phyloP scores from a whole-genome alignment of 2,329 filamentous ascomycete species.

The Scedosporium dehoogii region DNA sequence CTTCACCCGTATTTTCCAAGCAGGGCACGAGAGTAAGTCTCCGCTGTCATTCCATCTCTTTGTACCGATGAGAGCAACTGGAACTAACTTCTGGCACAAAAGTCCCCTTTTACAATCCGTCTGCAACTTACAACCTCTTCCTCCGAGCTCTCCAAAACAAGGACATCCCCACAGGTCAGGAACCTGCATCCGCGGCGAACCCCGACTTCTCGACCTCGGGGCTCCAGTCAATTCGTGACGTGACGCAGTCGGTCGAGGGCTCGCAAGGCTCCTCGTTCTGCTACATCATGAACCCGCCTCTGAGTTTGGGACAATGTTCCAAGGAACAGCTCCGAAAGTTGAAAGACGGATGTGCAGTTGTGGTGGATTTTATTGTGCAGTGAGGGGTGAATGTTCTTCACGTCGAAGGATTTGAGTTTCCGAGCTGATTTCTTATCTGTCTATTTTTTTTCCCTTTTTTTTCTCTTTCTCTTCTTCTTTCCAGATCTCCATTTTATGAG shows the following conservation, averaged over 20 bases:
- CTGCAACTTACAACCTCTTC: conserved; percentile 50
- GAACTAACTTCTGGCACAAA: neutral
- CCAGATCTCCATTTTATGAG: too few species aligned
- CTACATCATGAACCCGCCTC: conserved; percentile 6
- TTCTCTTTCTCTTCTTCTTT: too few species aligned
- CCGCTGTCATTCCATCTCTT: neutral
- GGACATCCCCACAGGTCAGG: conserved; percentile 44
- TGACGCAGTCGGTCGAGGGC: neutral
- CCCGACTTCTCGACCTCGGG: conserved; percentile 19
- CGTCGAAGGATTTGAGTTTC: neutral
- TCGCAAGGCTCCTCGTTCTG: neutral
- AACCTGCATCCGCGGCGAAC: conserved; percentile 24
- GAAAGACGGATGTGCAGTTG: neutral
- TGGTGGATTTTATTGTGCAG: conserved; percentile 20
- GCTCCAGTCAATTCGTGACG: neutral
- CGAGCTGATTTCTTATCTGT: too few species aligned
- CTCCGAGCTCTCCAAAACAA: conserved; percentile 46
- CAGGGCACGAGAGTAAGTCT: conserved; percentile 41
- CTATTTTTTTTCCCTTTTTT: too few species aligned
- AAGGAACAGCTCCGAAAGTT: neutral
- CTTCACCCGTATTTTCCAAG: conserved; percentile 59
- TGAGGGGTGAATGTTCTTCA: neutral
- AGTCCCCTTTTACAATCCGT: conserved; percentile 50
- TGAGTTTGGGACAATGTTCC: neutral
- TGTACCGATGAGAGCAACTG: neutral